These are phyloP conservation scores for Tuber indicum DNA, from an alignment of 495 filamentous ascomycete species.

Conservation along the genomic window DNA sequence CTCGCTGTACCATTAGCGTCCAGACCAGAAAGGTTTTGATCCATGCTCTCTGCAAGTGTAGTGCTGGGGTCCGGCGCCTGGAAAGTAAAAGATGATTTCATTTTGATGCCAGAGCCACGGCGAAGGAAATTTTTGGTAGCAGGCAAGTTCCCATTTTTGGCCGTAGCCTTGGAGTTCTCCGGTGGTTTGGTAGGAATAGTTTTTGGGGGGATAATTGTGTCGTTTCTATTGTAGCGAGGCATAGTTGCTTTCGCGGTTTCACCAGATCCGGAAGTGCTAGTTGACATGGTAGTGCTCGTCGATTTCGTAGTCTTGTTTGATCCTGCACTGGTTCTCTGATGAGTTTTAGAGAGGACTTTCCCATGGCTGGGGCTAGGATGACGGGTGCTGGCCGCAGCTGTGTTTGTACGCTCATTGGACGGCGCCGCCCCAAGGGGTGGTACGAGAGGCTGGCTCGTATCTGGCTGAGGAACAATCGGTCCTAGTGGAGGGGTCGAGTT, in stretches of 20 bases:
- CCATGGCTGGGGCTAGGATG: neutral
- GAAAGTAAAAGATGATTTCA: neutral
- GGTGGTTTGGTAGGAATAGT: neutral
- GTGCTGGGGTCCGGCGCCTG: neutral
- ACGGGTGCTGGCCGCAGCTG: neutral
- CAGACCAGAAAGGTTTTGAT: neutral
- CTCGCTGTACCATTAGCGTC: neutral
- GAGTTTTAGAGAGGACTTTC: neutral
- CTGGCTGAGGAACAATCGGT: neutral
- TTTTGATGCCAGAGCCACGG: neutral
- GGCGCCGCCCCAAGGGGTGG: neutral
- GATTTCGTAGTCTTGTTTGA: constrained; percentile 2
- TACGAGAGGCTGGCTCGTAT: neutral
- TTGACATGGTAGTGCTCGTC: neutral
- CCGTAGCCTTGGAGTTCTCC: neutral
- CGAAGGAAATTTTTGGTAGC: neutral
- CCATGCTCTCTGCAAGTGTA: neutral
- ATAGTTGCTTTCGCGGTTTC: neutral
- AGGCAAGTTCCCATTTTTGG: neutral
- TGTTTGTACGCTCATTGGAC: neutral
- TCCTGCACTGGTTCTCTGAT: neutral
- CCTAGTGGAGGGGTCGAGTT: neutral
- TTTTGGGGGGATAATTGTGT: neutral
- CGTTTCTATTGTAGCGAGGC: neutral
- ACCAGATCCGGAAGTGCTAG: neutral